Evolutionary conservation across 208 protist genomes (phyloP), one percentile per base, ranked within the genome.

Genomic region (Borovskyia barvae): DNA sequence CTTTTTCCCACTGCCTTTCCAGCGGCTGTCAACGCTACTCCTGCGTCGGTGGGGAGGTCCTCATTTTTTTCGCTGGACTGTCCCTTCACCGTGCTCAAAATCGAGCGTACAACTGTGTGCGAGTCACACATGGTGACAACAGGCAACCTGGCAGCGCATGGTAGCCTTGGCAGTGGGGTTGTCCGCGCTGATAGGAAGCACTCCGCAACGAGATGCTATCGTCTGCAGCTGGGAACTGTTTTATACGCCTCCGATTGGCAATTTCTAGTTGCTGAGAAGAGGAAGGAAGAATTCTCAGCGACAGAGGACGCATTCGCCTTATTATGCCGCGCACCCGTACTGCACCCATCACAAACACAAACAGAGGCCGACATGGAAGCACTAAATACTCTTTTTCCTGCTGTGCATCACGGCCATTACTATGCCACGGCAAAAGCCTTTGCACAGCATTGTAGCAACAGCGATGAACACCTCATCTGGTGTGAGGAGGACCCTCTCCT

Each of bases 351-450:
- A 24, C 3, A 24, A 5, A 29, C 48, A 22, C 3, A 26, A n/a
- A n/a, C 49, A 1, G 59, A 19, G 1, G 60, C 61, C 3, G 86
- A 93, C 43, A 51, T 55, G 35, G 79, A 78, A 51, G 86, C 86
- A 2, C 58, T 93, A 15, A 55, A 66, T 35, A 62, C 68, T 19
- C 53, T 89, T 30, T 90, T 93, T 56, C 86, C 86, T 22, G 80
- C 73, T 2, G 20, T 88, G 17, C 86, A 93, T 52, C 61, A 79
- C 72, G 70, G 68, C 5, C 41, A 35, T 19, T 72, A 82, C 61
- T 93, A 80, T 49, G 25, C 32, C 29, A 78, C 67, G 9, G 53
- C 66, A 19, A 54, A 68, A 22, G 75, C 53, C 0, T 87, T 90
- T 47, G 66, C 75, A 11, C 47, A 67, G 17, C 86, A 93, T 66